A percentile compares a stretch with the other conserved stretches of the same genome.
phyloP scores from a whole-genome alignment of 768 basidiomycete species.

The Termitomyces sp. region DNA sequence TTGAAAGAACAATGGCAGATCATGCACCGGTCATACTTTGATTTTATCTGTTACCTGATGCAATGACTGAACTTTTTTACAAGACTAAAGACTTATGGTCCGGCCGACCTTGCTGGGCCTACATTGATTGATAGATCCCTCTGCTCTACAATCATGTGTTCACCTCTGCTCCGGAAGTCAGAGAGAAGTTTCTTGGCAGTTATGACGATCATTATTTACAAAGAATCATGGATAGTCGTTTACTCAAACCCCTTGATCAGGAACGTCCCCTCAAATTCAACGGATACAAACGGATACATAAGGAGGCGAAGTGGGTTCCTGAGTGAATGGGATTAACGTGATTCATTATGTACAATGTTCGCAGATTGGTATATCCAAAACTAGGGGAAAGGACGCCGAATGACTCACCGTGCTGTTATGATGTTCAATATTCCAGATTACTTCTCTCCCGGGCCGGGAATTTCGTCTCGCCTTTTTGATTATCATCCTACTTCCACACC shows the following conservation, averaged over 20 bases:
- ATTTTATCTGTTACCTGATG: background rate
- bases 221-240: no score
- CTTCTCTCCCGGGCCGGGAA: background rate
- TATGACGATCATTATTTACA: no score
- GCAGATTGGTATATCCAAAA: background rate
- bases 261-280: background rate
- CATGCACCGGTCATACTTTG: background rate
- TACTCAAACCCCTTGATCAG: background rate
- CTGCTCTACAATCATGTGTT: no score
- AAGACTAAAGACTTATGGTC: background rate
- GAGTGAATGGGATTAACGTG: background rate
- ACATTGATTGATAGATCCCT: no score
- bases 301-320: background rate
- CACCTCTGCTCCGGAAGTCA: no score
- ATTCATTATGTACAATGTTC: background rate
- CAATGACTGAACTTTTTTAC: background rate
- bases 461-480: background rate
- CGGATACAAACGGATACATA: no score
- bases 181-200: no score
- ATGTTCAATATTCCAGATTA: background rate
- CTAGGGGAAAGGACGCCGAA: background rate
- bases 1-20: background rate
- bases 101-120: background rate
- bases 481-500: background rate
- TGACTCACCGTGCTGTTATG: background rate